phyloP scores from a whole-genome alignment of 2,329 filamentous ascomycete genomes.

The Amauroascus niger region DNA sequence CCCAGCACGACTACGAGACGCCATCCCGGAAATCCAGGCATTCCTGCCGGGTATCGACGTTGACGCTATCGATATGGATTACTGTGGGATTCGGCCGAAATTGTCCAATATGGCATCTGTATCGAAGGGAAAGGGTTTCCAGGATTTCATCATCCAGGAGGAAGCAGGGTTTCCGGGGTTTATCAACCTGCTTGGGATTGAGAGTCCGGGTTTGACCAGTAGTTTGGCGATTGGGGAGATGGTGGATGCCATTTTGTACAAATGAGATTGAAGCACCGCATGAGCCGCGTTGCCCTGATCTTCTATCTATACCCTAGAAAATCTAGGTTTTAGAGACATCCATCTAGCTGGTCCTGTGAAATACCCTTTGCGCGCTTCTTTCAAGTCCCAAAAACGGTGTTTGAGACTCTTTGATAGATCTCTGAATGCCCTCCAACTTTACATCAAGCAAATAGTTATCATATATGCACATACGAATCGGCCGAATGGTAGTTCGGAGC shows the following conservation, averaged over 20 bases:
- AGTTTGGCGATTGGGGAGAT: constrained; percentile 50
- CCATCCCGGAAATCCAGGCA: constrained; percentile 61
- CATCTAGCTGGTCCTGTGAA: too few species aligned
- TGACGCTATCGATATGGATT: constrained; percentile 62
- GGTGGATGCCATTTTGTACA: constrained; percentile 16
- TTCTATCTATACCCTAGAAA: too few species aligned
- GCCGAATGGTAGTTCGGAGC: background rate
- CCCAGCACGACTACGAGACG: constrained; percentile 51
- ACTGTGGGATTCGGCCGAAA: constrained; percentile 88
- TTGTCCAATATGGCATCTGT: constrained; percentile 53
- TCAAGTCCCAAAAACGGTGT: too few species aligned
- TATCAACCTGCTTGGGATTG: constrained; percentile 84
- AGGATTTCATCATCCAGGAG: constrained; percentile 71
- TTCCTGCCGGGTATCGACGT: constrained; percentile 70
- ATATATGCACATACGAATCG: background rate
- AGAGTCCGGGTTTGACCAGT: constrained; percentile 86
- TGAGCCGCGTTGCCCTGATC: too few species aligned
- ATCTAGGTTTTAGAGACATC: too few species aligned
- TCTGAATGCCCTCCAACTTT: too few species aligned
- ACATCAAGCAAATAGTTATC: background rate
- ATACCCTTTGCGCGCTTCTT: too few species aligned
- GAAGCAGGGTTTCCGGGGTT: constrained; percentile 74
- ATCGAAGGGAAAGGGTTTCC: constrained; percentile 52
- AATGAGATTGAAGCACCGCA: constrained; percentile 15
- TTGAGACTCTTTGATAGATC: too few species aligned